Conservation (phyloP, 805 yeast species). For the Yarrowia keelungensis region DNA sequence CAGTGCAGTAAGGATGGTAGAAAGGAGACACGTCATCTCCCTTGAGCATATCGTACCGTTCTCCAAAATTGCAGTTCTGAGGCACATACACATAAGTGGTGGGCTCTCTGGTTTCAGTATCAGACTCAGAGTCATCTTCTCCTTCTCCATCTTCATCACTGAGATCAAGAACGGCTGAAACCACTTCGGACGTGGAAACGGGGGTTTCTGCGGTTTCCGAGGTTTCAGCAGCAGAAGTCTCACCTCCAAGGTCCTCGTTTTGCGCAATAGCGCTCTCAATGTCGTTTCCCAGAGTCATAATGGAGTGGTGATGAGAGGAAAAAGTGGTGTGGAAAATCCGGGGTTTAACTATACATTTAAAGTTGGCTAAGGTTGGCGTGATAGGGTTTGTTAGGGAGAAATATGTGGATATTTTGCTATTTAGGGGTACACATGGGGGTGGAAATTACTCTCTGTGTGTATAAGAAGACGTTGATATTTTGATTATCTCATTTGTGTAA, state of each 20-base stretch:
- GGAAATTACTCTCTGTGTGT: no score
- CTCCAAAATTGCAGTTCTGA: slow-evolving; percentile 19
- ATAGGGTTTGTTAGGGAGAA: no score
- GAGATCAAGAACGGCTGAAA: neutral
- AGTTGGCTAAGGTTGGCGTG: neutral
- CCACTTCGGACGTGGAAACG: no score
- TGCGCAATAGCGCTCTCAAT: slow-evolving; percentile 1
- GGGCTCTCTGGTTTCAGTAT: neutral
- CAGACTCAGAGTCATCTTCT: neutral
- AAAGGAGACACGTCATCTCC: slow-evolving; percentile 16
- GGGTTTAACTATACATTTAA: neutral
- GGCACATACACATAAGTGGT: slow-evolving; percentile 12
- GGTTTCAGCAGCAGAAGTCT: neutral
- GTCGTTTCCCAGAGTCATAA: slow-evolving; percentile 9
- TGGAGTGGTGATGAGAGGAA: neutral
- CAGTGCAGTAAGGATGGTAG: neutral
- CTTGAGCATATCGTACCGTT: neutral
- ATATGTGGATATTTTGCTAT: no score
- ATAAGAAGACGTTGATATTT: no score
- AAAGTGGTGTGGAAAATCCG: neutral
- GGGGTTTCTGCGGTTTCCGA: no score
- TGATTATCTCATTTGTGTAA: no score
- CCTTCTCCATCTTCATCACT: neutral
- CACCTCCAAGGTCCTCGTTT: neutral
- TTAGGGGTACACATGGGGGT: no score